phyloP scores from a whole-genome alignment of 2,329 filamentous ascomycete genomes.

The Diaporthe sp. region DNA sequence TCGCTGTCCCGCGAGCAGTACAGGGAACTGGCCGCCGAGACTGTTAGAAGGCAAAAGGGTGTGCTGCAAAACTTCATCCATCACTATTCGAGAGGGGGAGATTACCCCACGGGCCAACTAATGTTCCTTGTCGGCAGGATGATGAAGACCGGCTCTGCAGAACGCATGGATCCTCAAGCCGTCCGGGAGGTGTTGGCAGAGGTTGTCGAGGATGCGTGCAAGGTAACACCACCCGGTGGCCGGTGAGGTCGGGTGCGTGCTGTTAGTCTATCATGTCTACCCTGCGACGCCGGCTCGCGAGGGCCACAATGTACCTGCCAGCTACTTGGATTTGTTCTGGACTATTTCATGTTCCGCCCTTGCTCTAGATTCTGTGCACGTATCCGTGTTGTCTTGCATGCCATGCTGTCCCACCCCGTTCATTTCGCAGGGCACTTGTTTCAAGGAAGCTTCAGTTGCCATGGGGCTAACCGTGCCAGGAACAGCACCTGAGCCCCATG shows the following conservation, averaged over 20 bases:
- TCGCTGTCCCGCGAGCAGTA: constrained; percentile 66
- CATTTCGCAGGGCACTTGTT: no score
- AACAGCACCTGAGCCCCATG: neutral
- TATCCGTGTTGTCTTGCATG: neutral
- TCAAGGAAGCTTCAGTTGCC: no score
- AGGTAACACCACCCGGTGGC: neutral
- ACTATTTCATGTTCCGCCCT: no score
- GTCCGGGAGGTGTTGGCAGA: constrained; percentile 62
- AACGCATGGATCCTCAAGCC: constrained; percentile 66
- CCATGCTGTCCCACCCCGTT: neutral
- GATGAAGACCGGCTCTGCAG: constrained; percentile 66
- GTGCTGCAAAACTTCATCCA: constrained; percentile 60
- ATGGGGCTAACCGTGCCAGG: neutral
- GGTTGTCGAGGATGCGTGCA: constrained; percentile 46
- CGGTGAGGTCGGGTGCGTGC: neutral
- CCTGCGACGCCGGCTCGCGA: neutral
- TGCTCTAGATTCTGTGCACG: neutral
- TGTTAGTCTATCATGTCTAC: no score
- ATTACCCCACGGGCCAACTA: constrained; percentile 69
- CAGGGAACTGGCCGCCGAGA: constrained; percentile 58
- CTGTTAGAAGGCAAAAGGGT: constrained; percentile 59
- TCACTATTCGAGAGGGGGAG: constrained; percentile 48
- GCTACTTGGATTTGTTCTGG: neutral
- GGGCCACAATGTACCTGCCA: neutral
- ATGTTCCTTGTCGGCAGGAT: constrained; percentile 73